phyloP scores from a whole-genome alignment of 139 green algal genomes.

The Chlamydomonas applanata region DNA sequence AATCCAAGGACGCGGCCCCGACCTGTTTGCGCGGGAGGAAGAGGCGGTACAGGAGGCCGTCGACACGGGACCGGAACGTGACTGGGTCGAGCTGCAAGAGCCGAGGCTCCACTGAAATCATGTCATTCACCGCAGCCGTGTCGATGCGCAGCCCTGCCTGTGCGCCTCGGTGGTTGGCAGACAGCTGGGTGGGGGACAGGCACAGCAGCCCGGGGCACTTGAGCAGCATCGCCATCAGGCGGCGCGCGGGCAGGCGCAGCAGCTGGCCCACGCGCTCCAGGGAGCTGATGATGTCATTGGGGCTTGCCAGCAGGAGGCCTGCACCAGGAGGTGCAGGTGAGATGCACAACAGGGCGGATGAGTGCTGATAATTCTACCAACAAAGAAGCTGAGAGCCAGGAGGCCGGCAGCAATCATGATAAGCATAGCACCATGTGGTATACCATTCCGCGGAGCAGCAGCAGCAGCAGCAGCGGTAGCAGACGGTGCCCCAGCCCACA shows the following conservation, averaged over 20 bases:
- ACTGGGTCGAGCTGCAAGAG: constrained; percentile 7
- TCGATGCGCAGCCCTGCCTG: constrained; percentile 7
- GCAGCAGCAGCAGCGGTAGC: too few relatives aligned
- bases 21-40: constrained; percentile 15
- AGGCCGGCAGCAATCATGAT: too few relatives aligned
- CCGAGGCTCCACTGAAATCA: constrained; percentile 1
- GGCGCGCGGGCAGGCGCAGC: neutral
- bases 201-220: constrained; percentile 11
- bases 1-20: too few relatives aligned
- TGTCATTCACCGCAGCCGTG: neutral
- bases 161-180: constrained; percentile 4
- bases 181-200: neutral
- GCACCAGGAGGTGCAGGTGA: too few relatives aligned
- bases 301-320: constrained; percentile 2
- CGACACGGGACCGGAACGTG: neutral
- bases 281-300: neutral
- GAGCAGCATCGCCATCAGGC: neutral
- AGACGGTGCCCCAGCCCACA: too few relatives aligned
- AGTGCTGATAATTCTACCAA: too few relatives aligned
- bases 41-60: constrained; percentile 4
- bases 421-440: too few relatives aligned
- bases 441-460: too few relatives aligned
- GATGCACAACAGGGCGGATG: too few relatives aligned
- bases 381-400: too few relatives aligned
- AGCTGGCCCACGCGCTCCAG: neutral